Evolutionary conservation across 176 grass and related monocot species (phyloP).

Genomic region (Tillandsia fasciculata): DNA sequence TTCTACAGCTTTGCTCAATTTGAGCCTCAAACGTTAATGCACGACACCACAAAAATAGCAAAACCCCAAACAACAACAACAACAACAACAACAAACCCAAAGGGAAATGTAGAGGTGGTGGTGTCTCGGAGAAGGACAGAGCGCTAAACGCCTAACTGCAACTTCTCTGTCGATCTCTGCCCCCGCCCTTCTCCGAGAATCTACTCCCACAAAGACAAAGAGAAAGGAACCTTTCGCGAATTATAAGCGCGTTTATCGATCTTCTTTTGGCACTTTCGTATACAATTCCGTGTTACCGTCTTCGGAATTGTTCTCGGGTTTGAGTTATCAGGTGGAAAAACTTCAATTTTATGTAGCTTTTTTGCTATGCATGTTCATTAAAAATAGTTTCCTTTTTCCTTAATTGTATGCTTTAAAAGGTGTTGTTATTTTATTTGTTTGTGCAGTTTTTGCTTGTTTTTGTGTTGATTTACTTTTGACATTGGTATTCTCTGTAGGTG

Average conservation of each 20-base stretch:
- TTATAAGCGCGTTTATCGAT: not conserved
- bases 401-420: too few relatives aligned
- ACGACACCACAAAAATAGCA: not conserved
- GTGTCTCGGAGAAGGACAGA: conserved; percentile 11
- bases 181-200: conserved; percentile 7
- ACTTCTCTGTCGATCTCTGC: not conserved
- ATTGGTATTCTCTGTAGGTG: conserved; percentile 4
- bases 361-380: too few relatives aligned
- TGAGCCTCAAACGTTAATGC: not conserved
- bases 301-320: too few relatives aligned
- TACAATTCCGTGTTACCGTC: too few relatives aligned
- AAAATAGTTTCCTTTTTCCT: too few relatives aligned
- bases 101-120: not conserved
- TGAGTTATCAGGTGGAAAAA: too few relatives aligned
- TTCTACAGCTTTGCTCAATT: not conserved
- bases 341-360: too few relatives aligned
- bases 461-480: not conserved
- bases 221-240: not conserved
- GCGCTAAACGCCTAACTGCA: not conserved
- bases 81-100: too few relatives aligned
- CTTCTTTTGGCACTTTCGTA: too few relatives aligned
- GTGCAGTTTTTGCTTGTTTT: too few relatives aligned
- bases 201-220: not conserved
- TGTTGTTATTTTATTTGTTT: too few relatives aligned
- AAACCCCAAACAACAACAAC: not conserved